Conservation (phyloP, 805 yeast species). For the Yamadazyma tumulicola region DNA sequence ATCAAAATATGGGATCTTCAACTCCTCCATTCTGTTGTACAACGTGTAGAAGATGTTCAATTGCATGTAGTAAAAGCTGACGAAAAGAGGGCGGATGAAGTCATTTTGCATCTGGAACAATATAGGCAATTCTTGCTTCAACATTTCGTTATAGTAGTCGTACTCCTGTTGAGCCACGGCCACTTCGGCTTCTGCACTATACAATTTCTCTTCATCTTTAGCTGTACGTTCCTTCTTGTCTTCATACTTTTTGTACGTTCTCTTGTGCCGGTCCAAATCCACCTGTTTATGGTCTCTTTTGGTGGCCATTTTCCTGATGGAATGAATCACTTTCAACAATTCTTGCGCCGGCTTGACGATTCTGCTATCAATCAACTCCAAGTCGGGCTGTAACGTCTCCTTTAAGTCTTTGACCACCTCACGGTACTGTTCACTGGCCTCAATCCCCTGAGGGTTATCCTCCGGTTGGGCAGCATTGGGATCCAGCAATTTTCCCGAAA, state of each 20-base stretch:
- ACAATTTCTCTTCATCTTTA: constrained; percentile 89
- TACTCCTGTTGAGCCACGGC: constrained; percentile 92
- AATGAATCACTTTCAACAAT: constrained; percentile 71
- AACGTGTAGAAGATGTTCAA: constrained; percentile 92
- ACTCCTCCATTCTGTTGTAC: constrained; percentile 86
- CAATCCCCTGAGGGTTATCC: constrained; percentile 94
- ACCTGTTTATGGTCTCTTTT: constrained; percentile 94
- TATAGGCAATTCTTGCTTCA: constrained; percentile 85
- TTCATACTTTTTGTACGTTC: constrained; percentile 67
- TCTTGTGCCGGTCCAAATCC: constrained; percentile 84
- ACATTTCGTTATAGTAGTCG: constrained; percentile 92
- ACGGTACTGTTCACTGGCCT: constrained; percentile 89
- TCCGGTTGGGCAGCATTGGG: constrained; percentile 84
- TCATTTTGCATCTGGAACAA: constrained; percentile 86
- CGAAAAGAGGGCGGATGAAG: constrained; percentile 89
- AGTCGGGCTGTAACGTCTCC: constrained; percentile 83
- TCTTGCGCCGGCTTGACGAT: constrained; percentile 92
- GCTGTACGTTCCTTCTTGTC: constrained; percentile 78
- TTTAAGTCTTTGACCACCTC: constrained; percentile 85
- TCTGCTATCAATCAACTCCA: constrained; percentile 86
- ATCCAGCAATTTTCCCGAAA: constrained; percentile 86
- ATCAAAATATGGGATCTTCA: constrained; percentile 96
- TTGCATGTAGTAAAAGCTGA: constrained; percentile 95
- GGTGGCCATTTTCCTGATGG: constrained; percentile 88
- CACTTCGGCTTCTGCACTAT: constrained; percentile 83